Evolutionary conservation across 192 early-diverging fungal species (phyloP).

Genomic region (Coemansia javaensis): DNA sequence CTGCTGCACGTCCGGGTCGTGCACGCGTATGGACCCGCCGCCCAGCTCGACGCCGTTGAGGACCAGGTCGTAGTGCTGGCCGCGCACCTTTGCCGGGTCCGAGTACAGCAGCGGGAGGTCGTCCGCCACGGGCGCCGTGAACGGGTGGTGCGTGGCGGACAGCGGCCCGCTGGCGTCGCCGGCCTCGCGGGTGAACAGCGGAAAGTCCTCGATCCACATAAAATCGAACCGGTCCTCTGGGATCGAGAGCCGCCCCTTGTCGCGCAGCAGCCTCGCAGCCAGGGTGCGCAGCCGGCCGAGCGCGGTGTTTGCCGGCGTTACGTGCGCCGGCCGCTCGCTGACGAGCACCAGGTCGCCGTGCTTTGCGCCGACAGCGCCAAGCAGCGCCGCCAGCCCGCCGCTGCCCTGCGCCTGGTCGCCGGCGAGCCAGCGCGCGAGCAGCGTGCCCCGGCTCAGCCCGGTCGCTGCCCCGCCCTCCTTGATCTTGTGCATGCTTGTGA

Average conservation of each 20-base stretch:
- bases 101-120: conserved; percentile 61
- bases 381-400: neutral
- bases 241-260: conserved; percentile 50
- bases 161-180: conserved; percentile 44
- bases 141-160: conserved; percentile 84
- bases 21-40: conserved; percentile 85
- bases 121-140: conserved; percentile 74
- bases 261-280: conserved; percentile 50
- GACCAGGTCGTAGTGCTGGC: conserved; percentile 87
- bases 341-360: conserved; percentile 38
- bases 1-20: conserved; percentile 69
- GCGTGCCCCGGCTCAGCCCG: conserved; percentile 24
- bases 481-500: conserved; percentile 44
- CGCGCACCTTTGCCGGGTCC: conserved; percentile 60
- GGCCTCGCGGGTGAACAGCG: conserved; percentile 73
- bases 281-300: conserved; percentile 58
- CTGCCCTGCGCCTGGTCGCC: neutral
- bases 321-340: conserved; percentile 31
- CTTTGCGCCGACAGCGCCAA: conserved; percentile 16
- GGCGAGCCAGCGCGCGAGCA: conserved; percentile 32
- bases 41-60: conserved; percentile 89
- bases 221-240: conserved; percentile 57
- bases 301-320: conserved; percentile 53
- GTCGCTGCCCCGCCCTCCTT: conserved; percentile 8
- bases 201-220: conserved; percentile 86